Evolutionary conservation across 1,284 basidiomycete genomes (phyloP).

Genomic region (Cystobasidiaceae sp.): DNA sequence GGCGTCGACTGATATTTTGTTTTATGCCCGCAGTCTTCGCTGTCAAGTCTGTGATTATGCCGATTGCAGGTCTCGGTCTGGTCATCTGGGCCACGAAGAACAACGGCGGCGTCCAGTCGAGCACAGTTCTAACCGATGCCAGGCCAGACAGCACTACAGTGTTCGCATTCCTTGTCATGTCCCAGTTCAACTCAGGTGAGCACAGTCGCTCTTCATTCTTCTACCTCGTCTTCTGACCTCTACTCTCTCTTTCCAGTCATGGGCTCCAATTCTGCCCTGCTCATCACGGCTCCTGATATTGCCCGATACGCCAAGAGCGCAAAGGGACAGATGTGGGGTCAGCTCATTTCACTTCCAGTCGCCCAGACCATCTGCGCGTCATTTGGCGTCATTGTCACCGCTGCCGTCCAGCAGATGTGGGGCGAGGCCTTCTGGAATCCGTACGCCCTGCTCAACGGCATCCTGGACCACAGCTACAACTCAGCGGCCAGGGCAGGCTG

Average conservation of each 20-base stretch:
- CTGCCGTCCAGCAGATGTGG: constrained; percentile 40
- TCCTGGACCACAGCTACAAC: constrained; percentile 39
- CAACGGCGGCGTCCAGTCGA: constrained; percentile 42
- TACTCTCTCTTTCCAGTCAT: too few relatives aligned
- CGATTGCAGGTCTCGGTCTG: constrained; percentile 44
- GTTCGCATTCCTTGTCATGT: constrained; percentile 33
- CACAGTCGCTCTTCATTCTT: too few relatives aligned
- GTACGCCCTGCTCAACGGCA: constrained; percentile 41
- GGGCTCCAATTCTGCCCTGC: constrained; percentile 34
- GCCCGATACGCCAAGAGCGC: constrained; percentile 31
- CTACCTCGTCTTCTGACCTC: too few relatives aligned
- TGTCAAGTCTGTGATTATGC: constrained; percentile 43
- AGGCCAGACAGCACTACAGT: constrained; percentile 4
- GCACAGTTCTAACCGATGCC: constrained; percentile 32
- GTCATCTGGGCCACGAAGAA: constrained; percentile 44
- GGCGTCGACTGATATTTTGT: too few relatives aligned
- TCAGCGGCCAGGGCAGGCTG: constrained; percentile 20
- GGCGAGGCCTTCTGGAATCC: constrained; percentile 44
- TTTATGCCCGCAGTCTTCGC: constrained; percentile 34
- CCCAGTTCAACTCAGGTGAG: constrained; percentile 36
- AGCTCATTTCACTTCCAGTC: constrained; percentile 40
- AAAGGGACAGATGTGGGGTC: constrained; percentile 32
- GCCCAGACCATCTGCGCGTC: constrained; percentile 44
- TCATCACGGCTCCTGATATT: constrained; percentile 36
- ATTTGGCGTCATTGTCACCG: constrained; percentile 45